Conservation (phyloP, 257 asterid genomes). For the Datura wrightii region DNA sequence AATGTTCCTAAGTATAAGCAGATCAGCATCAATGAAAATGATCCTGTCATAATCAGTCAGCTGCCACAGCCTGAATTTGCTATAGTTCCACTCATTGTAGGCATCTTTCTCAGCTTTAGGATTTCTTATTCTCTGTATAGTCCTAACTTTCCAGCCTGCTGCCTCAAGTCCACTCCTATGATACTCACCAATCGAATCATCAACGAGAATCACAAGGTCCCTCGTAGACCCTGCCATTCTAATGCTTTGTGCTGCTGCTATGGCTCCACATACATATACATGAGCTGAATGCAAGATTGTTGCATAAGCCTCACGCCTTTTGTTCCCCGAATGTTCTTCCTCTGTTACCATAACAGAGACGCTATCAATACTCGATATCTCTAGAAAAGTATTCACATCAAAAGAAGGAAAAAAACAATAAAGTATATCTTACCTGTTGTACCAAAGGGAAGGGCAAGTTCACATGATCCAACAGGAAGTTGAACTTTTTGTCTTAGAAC, state of each 20-base stretch:
- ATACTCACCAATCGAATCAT: conserved; percentile 65
- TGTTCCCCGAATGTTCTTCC: conserved; percentile 39
- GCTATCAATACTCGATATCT: neutral
- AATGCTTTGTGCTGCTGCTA: conserved; percentile 91
- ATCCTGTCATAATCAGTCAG: conserved; percentile 81
- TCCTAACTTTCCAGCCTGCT: conserved; percentile 86
- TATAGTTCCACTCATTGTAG: conserved; percentile 94
- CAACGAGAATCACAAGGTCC: conserved; percentile 91
- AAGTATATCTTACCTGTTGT: conserved; percentile 48
- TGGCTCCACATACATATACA: conserved; percentile 91
- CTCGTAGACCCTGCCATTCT: conserved; percentile 81
- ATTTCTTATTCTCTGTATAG: conserved; percentile 74
- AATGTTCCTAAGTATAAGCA: conserved; percentile 77
- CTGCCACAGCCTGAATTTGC: conserved; percentile 94
- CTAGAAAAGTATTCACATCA: neutral
- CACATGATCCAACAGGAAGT: conserved; percentile 90
- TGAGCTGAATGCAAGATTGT: conserved; percentile 91
- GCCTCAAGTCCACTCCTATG: conserved; percentile 76
- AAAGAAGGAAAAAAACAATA: neutral
- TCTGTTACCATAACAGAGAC: conserved; percentile 44
- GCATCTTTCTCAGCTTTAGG: conserved; percentile 93
- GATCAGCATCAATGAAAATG: conserved; percentile 84
- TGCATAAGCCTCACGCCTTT: conserved; percentile 83
- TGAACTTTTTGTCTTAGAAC: conserved; percentile 60
- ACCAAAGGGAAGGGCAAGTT: conserved; percentile 84